Evolutionary conservation across 2,329 filamentous ascomycete genomes (phyloP), one percentile per base, ranked within the genome.

Genomic region (Periconia sp.): DNA sequence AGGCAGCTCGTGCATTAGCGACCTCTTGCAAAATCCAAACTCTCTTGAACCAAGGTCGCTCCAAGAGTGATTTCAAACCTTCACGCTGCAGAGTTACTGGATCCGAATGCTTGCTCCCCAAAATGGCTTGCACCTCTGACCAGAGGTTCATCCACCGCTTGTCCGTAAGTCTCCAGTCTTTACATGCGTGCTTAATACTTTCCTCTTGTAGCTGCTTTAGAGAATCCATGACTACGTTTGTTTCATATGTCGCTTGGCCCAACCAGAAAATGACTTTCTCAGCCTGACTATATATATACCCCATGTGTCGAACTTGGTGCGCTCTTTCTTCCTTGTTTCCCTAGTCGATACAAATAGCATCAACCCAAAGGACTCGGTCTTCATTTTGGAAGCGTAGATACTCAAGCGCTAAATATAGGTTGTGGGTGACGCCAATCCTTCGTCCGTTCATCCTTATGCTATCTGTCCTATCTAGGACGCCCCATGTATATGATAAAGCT

Each of bases 11-110:
- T 9, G 52, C 46, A 29, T 44, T 48, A n/a, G 50, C 49, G 1
- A 44, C 42, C 41, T 56, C 52, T 37, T 56, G 52, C 21, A 56
- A 16, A 30, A 51, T 47, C 52, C 52, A 56, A 9, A 53, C 41
- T 26, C 52, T 36, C 25, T 31, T 25, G 22, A 52, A 52, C 49
- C 46, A 52, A 34, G 36, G 16, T 32, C 48, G 4, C 13, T 28
- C 3, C 22, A 51, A 31, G 12, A 51, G 40, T 6, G 4, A 24
- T 9, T 34, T 4, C n/a, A 51, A 13, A 11, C 44, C 44, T 41
- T 31, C 29, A 35, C 11, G 12, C 13, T n/a, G 11, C 11, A 4
- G n/a, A 5, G 4, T 7, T 5, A 12, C 32, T 16, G 16, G 16
- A 12, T 9, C 19, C 10, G 16, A 7, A 35, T 8, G 1, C 37